phyloP scores from a whole-genome alignment of 768 basidiomycete species.

The Trichaptum fuscoviolaceum region DNA sequence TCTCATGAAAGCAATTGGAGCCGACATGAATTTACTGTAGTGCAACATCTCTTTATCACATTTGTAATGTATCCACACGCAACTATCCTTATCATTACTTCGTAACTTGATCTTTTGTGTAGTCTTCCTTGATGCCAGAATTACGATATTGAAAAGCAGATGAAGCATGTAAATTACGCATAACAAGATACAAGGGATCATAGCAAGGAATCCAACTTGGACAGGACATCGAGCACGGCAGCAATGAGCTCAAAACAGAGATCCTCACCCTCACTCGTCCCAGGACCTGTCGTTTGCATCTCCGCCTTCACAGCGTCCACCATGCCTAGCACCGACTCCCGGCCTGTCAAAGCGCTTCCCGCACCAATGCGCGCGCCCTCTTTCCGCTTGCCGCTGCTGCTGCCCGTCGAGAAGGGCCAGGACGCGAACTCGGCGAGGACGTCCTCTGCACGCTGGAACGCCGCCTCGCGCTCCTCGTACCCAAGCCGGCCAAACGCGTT shows the following conservation, averaged over 20 bases:
- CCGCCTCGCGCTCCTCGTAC: slow-evolving; percentile 91
- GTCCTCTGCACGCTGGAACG: slow-evolving; percentile 92
- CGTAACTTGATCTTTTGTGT: no score
- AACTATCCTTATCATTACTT: no score
- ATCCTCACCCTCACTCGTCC: slow-evolving; percentile 56
- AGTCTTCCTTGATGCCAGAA: no score
- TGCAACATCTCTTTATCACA: no score
- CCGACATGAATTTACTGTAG: no score
- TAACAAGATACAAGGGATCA: slow-evolving; percentile 23
- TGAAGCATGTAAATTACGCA: no score
- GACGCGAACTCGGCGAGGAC: slow-evolving; percentile 84
- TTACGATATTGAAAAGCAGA: no score
- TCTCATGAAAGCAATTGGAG: no score
- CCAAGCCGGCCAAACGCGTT: slow-evolving; percentile 85
- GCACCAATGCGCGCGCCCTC: slow-evolving; percentile 43
- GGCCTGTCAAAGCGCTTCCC: slow-evolving; percentile 45
- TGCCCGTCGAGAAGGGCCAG: slow-evolving; percentile 73
- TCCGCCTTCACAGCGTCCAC: slow-evolving; percentile 72
- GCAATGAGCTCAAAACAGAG: slow-evolving; percentile 86
- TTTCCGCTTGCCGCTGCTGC: slow-evolving; percentile 28
- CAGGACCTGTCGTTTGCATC: slow-evolving; percentile 34
- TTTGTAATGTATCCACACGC: no score
- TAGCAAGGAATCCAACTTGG: slow-evolving; percentile 84
- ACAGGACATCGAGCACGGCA: slow-evolving; percentile 89
- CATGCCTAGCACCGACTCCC: slow-evolving; percentile 70